phyloP scores from a whole-genome alignment of 2,329 filamentous ascomycete genomes.

The Alternaria sp. region DNA sequence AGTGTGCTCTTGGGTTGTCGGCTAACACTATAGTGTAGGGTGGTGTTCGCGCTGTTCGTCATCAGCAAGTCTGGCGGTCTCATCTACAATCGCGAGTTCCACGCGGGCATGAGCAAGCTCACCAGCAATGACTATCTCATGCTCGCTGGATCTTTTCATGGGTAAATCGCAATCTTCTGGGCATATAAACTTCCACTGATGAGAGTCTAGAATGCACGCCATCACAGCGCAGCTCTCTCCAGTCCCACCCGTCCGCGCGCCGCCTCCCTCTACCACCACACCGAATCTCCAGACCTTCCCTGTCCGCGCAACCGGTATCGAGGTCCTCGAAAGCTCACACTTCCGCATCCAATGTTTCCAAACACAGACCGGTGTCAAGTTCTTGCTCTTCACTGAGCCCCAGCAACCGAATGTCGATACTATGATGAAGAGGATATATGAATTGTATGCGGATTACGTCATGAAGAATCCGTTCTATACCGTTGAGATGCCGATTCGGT shows the following conservation, averaged over 20 bases:
- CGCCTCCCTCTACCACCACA: constrained; percentile 29
- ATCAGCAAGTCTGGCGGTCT: constrained; percentile 99
- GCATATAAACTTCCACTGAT: background rate
- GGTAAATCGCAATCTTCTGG: constrained; percentile 58
- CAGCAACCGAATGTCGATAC: constrained; percentile 86
- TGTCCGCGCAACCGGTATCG: constrained; percentile 72
- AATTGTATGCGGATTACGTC: constrained; percentile 94
- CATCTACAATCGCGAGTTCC: constrained; percentile 94
- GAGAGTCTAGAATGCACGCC: constrained; percentile 62
- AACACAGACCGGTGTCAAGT: constrained; percentile 93
- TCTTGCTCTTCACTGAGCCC: constrained; percentile 91
- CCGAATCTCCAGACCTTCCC: constrained; percentile 46
- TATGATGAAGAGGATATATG: constrained; percentile 85
- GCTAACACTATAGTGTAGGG: constrained; percentile 63
- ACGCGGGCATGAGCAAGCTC: constrained; percentile 84
- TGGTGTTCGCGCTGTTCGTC: constrained; percentile 92
- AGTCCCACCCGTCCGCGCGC: constrained; percentile 29
- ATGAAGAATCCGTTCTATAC: constrained; percentile 99
- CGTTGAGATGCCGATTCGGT: constrained; percentile 94
- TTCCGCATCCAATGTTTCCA: constrained; percentile 97
- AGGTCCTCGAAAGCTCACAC: constrained; percentile 91
- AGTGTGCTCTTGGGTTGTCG: background rate
- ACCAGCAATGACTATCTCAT: constrained; percentile 96
- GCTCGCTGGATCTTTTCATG: constrained; percentile 95
- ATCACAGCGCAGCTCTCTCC: constrained; percentile 59